These are phyloP conservation scores for Podochytrium sp. DNA, from an alignment of 192 early-diverging fungal genomes.

Conservation along the genomic window DNA sequence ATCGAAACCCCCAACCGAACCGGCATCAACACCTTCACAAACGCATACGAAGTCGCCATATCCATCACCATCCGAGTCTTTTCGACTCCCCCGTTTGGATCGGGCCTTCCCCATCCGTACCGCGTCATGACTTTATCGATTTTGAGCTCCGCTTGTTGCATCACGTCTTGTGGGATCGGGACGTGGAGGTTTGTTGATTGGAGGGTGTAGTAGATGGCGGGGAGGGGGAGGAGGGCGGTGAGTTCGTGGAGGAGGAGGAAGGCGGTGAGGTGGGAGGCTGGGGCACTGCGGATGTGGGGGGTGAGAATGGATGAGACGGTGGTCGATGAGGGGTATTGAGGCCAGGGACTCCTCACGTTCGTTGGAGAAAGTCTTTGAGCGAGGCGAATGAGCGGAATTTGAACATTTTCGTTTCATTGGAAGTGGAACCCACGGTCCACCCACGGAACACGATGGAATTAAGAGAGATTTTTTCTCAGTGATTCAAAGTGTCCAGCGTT, in stretches of 20 bases:
- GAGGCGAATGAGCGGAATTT: background rate
- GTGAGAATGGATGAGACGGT: constrained; percentile 23
- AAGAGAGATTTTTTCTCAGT: too few relatives aligned
- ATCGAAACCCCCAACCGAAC: constrained; percentile 58
- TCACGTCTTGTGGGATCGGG: constrained; percentile 70
- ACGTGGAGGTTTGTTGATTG: constrained; percentile 55
- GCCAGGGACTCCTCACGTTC: background rate
- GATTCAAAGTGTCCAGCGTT: too few relatives aligned
- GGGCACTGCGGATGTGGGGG: constrained; percentile 22
- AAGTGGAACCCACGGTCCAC: too few relatives aligned
- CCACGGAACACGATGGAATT: too few relatives aligned
- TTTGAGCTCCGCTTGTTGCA: constrained; percentile 46
- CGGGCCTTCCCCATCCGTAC: constrained; percentile 56
- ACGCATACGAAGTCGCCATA: constrained; percentile 77
- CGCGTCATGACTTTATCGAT: constrained; percentile 58
- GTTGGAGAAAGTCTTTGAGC: background rate
- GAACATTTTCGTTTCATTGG: too few relatives aligned
- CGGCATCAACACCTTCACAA: constrained; percentile 80
- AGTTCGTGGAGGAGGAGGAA: constrained; percentile 88
- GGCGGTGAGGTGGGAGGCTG: constrained; percentile 53
- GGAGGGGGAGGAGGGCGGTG: constrained; percentile 83
- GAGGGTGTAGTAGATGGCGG: constrained; percentile 72
- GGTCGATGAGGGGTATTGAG: background rate
- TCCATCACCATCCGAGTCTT: constrained; percentile 59
- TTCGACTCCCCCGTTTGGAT: background rate